phyloP scores from a whole-genome alignment of 345 rosid species.

The Eutrema japonicum region DNA sequence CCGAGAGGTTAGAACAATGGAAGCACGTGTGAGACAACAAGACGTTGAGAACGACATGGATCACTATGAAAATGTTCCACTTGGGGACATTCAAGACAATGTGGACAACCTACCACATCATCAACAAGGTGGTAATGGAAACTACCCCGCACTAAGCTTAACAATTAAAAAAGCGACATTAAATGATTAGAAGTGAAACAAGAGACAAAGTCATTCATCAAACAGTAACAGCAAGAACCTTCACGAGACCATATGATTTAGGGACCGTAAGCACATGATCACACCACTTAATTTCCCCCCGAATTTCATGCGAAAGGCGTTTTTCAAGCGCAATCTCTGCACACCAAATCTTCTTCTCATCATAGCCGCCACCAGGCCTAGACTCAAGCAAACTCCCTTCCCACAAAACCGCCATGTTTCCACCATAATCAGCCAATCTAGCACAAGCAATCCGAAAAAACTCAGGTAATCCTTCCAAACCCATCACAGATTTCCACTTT shows the following conservation, averaged over 20 bases:
- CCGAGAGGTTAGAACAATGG: too few relatives aligned
- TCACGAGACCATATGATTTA: slow-evolving; percentile 49
- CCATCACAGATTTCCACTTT: slow-evolving; percentile 59
- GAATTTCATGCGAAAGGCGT: slow-evolving; percentile 46
- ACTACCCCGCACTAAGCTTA: too few relatives aligned
- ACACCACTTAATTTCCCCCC: slow-evolving; percentile 62
- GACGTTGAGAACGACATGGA: too few relatives aligned
- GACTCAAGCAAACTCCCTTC: slow-evolving; percentile 34
- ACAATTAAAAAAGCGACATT: too few relatives aligned
- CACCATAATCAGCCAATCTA: slow-evolving; percentile 44
- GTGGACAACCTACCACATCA: too few relatives aligned
- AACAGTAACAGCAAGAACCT: slow-evolving; percentile 50
- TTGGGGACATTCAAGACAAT: too few relatives aligned
- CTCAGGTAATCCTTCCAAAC: slow-evolving; percentile 53
- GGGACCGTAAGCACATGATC: slow-evolving; percentile 52
- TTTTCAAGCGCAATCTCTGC: slow-evolving; percentile 60
- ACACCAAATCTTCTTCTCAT: slow-evolving; percentile 54
- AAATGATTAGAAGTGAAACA: too few relatives aligned
- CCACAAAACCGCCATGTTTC: slow-evolving; percentile 70
- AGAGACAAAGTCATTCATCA: background rate
- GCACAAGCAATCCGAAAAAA: slow-evolving; percentile 57
- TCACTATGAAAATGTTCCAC: too few relatives aligned
- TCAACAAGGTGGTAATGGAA: too few relatives aligned
- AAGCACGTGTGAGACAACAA: too few relatives aligned
- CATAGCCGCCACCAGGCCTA: background rate